Conservation (phyloP, 306 rosid species). For the Gastrolobium villosum region DNA sequence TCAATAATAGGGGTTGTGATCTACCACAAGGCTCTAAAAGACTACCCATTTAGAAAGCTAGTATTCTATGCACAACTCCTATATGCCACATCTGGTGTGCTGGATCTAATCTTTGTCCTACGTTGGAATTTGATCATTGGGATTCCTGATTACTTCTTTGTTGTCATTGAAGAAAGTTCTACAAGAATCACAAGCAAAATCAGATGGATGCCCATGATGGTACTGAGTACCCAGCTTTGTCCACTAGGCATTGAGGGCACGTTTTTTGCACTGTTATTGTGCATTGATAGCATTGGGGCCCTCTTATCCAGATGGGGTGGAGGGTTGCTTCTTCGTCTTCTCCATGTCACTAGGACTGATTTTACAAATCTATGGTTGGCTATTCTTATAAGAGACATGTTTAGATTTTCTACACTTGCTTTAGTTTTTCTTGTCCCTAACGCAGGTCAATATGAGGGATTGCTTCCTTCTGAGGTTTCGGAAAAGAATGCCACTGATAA, state of each 20-base stretch:
- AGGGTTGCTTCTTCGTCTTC: slow-evolving; percentile 62
- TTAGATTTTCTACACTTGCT: slow-evolving; percentile 64
- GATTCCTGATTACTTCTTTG: slow-evolving; percentile 73
- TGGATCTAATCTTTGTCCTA: slow-evolving; percentile 69
- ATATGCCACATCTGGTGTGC: slow-evolving; percentile 64
- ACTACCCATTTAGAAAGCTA: slow-evolving; percentile 64
- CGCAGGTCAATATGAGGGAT: slow-evolving; percentile 53
- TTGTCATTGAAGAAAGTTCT: slow-evolving; percentile 67
- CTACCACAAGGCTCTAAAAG: slow-evolving; percentile 79
- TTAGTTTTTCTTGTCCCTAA: slow-evolving; percentile 76
- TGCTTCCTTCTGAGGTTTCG: slow-evolving; percentile 60
- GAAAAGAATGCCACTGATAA: slow-evolving; percentile 8
- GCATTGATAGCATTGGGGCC: slow-evolving; percentile 73
- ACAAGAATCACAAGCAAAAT: slow-evolving; percentile 56
- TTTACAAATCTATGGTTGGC: slow-evolving; percentile 75
- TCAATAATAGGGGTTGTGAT: slow-evolving; percentile 77
- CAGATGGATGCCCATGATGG: slow-evolving; percentile 85
- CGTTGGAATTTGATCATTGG: slow-evolving; percentile 72
- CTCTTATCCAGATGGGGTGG: slow-evolving; percentile 71
- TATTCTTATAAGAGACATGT: slow-evolving; percentile 58
- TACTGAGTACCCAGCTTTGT: slow-evolving; percentile 74
- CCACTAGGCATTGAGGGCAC: slow-evolving; percentile 85
- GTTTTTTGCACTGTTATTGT: slow-evolving; percentile 75
- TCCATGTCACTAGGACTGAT: slow-evolving; percentile 70
- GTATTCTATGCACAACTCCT: slow-evolving; percentile 74